phyloP scores from a whole-genome alignment of 192 early-diverging fungal genomes.

The Coemansia sp. region DNA sequence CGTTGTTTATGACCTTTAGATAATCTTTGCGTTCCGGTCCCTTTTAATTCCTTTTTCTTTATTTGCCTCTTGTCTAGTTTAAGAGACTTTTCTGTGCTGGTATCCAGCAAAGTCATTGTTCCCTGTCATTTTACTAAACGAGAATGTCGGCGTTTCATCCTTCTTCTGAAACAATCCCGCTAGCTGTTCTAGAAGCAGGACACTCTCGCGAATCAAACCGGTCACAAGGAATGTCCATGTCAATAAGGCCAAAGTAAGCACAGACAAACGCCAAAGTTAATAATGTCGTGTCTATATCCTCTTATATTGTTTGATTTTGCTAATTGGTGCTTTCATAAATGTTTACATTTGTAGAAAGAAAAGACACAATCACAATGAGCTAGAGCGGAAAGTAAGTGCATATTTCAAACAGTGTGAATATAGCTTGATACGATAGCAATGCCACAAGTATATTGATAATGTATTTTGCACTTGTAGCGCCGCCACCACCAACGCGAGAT shows the following conservation, averaged over 20 bases:
- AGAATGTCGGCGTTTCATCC: constrained; percentile 31
- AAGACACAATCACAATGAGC: constrained; percentile 54
- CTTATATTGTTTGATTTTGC: not conserved
- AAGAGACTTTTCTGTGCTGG: not conserved
- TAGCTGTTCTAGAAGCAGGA: constrained; percentile 16
- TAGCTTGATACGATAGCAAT: not conserved
- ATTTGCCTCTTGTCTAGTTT: not conserved
- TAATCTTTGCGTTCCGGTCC: not conserved
- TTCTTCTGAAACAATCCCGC: constrained; percentile 16
- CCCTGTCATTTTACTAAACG: not conserved
- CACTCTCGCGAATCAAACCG: constrained; percentile 5
- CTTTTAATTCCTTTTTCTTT: not conserved
- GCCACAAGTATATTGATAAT: not conserved
- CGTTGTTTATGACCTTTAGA: not conserved
- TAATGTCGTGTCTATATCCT: not conserved
- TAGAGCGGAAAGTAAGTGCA: constrained; percentile 52
- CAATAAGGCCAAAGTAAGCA: constrained; percentile 37
- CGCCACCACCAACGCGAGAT: constrained; percentile 56
- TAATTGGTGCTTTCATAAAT: not conserved
- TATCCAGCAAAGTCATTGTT: not conserved
- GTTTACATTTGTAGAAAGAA: constrained; percentile 39
- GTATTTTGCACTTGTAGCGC: constrained; percentile 26
- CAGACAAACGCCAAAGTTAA: not conserved
- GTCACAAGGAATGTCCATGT: not conserved
- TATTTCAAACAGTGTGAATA: not conserved